Percentiles rank a stretch among this genome's conserved stretches.
Evolutionary conservation across 2,329 filamentous ascomycete genomes (phyloP).

Genomic region (Aureobasidium subglaciale): DNA sequence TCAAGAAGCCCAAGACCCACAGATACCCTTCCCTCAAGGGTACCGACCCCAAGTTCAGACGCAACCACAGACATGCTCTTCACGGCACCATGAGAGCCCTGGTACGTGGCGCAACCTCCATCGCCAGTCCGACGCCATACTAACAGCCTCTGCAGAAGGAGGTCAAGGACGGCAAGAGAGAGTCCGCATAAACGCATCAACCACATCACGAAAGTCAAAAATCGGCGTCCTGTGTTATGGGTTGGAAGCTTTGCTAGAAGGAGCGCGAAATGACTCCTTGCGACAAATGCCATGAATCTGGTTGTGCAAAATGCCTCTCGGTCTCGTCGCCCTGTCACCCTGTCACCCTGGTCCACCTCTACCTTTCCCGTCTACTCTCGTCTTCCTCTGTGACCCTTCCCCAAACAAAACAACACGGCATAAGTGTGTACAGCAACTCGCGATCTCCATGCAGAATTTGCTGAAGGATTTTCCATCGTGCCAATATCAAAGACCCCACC

Average conservation of each 20-base stretch:
- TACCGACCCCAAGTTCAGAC: slow-evolving; percentile 98
- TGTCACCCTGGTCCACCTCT: neutral
- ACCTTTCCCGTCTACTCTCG: slow-evolving; percentile 1
- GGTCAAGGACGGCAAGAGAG: slow-evolving; percentile 91
- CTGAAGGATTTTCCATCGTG: slow-evolving; percentile 61
- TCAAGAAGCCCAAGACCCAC: slow-evolving; percentile 99
- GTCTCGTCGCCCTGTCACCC: neutral
- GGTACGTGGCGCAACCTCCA: slow-evolving; percentile 53
- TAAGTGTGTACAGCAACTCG: slow-evolving; percentile 66
- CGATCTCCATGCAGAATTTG: slow-evolving; percentile 51
- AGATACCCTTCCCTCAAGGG: slow-evolving; percentile 98
- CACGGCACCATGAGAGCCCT: slow-evolving; percentile 98
- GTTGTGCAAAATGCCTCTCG: slow-evolving; percentile 11
- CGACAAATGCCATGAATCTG: slow-evolving; percentile 17
- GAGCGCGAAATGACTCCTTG: slow-evolving; percentile 13
- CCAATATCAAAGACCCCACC: slow-evolving; percentile 51
- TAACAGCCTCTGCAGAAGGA: slow-evolving; percentile 66
- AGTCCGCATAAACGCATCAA: slow-evolving; percentile 59
- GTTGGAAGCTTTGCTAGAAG: slow-evolving; percentile 16
- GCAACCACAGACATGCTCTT: slow-evolving; percentile 99
- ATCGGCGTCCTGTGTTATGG: slow-evolving; percentile 14
- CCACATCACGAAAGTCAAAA: slow-evolving; percentile 15
- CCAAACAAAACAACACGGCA: slow-evolving; percentile 38
- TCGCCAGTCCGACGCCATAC: slow-evolving; percentile 11
- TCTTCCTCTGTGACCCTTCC: neutral